Evolutionary conservation across 805 yeast genomes (phyloP), one percentile per base, ranked within the genome.

Genomic region (Yarrowia sp.): DNA sequence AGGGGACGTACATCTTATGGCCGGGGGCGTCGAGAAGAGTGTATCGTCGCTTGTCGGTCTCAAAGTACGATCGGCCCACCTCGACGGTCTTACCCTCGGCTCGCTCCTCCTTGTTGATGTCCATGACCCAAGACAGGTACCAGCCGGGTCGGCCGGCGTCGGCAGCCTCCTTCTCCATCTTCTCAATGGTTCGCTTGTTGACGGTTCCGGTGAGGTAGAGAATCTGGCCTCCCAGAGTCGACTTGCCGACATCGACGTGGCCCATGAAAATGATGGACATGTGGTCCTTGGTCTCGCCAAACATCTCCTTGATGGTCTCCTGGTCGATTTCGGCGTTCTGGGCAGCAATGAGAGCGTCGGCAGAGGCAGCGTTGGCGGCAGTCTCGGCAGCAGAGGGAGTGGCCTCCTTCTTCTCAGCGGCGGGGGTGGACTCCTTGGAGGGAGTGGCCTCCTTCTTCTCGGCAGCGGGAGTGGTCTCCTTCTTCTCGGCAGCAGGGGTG

Each of bases 111-210:
- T 91, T 92, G 81, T 96, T 95, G 71, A 98, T 93, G 78, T 95
- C 99, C 97, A 95, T 92, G 71, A 95, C 96, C 99, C 99, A 95
- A 9, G 98, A 92, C 71, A 95, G 81, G 77, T 95, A 95, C 99
- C 99, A 95, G 78, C 98, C 98, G 81, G 95, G 99, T 82, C 98
- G 89, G 77, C 99, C 98, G 51, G 98, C 98, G 72, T 95, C 99
- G 78, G 92, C 92, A 67, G 99, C 99, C 79, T 95, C 99, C 77
- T 92, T 86, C 81, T 95, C 98, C 76, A 93, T 93, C 78, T 95
- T 95, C 71, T 95, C 99, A 70, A 95, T 95, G 21, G 98, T 93
- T 81, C 99, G 90, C 83, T 95, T 95, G 78, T 95, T 99, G 67
- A 95, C 99, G 54, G 98, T 90, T 67, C 98, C 98, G 22, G 98